A percentile compares a stretch with the other conserved stretches of the same genome.
phyloP scores from a whole-genome alignment of 352 stramenopile genomes.

The Globisporangium radiosum region DNA sequence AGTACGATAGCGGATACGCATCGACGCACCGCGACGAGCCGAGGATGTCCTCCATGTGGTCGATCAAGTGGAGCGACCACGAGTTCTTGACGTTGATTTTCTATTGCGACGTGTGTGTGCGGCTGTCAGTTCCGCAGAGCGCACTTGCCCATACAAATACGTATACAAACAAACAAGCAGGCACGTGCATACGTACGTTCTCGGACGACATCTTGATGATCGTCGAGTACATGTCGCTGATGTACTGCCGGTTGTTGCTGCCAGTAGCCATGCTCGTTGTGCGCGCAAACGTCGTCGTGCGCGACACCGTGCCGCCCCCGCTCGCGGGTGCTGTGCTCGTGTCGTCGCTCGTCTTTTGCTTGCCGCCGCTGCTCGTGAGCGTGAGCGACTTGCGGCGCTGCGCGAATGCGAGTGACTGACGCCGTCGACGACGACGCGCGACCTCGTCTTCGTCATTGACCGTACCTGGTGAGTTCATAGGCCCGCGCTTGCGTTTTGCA shows the following conservation, averaged over 20 bases:
- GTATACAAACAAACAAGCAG: neutral
- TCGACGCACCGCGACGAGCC: constrained; percentile 41
- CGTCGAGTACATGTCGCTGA: constrained; percentile 89
- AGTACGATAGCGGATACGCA: too few species aligned
- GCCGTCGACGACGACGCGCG: constrained; percentile 42
- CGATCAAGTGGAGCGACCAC: constrained; percentile 95
- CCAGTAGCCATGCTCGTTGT: constrained; percentile 4
- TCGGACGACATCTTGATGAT: constrained; percentile 92
- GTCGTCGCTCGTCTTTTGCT: constrained; percentile 11
- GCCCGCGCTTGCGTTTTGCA: constrained; percentile 37
- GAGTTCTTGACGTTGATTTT: constrained; percentile 98
- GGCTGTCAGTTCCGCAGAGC: neutral
- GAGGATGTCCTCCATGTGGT: constrained; percentile 96
- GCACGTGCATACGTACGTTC: constrained; percentile 46
- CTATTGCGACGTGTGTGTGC: constrained; percentile 21
- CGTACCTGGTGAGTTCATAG: constrained; percentile 17
- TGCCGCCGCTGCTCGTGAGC: constrained; percentile 23
- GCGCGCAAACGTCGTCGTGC: constrained; percentile 6
- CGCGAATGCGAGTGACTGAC: constrained; percentile 66
- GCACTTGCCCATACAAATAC: neutral
- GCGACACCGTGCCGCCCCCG: constrained; percentile 1
- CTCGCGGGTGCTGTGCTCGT: constrained; percentile 1
- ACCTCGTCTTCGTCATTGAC: constrained; percentile 66
- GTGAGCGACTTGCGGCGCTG: constrained; percentile 67
- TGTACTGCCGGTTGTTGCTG: constrained; percentile 63